Conservation (phyloP, 2,329 filamentous ascomycete genomes). For the Aspergillus sp. region DNA sequence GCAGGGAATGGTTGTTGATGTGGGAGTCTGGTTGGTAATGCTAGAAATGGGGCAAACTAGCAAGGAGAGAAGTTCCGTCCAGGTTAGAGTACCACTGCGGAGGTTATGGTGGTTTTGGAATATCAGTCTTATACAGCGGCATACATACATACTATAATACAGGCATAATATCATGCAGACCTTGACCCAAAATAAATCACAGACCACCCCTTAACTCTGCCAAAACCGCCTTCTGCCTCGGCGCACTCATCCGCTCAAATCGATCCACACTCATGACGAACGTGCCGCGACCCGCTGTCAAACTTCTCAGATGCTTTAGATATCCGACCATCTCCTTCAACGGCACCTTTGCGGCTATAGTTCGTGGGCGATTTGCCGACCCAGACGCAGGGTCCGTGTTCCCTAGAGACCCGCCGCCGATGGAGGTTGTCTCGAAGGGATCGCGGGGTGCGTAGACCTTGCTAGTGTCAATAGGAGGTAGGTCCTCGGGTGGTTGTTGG, state of each 20-base stretch:
- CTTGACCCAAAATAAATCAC: not conserved
- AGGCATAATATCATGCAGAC: not conserved
- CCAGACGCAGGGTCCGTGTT: slow-evolving; percentile 8
- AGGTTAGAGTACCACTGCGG: no score
- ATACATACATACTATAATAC: slow-evolving; percentile 2
- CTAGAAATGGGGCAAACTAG: no score
- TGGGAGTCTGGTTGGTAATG: no score
- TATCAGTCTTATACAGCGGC: no score
- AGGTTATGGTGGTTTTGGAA: no score
- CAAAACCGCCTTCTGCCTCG: slow-evolving; percentile 53
- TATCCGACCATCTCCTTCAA: slow-evolving; percentile 97
- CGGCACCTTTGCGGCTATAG: slow-evolving; percentile 80
- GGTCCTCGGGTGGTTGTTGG: slow-evolving; percentile 19
- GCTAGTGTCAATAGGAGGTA: slow-evolving; percentile 56
- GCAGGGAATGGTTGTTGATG: no score
- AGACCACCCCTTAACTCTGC: slow-evolving; percentile 36
- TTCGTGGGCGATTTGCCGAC: slow-evolving; percentile 43
- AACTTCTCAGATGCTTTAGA: slow-evolving; percentile 75
- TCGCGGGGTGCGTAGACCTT: slow-evolving; percentile 84
- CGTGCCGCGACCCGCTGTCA: slow-evolving; percentile 77
- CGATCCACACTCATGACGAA: slow-evolving; percentile 69
- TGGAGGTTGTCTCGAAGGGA: slow-evolving; percentile 52
- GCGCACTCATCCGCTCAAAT: slow-evolving; percentile 60
- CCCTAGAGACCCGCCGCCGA: slow-evolving; percentile 5
- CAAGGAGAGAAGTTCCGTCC: no score